Percentiles rank a stretch among this genome's conserved stretches.
Conservation (phyloP, 306 rosid genomes). For the Oemleria cerasiformis region DNA sequence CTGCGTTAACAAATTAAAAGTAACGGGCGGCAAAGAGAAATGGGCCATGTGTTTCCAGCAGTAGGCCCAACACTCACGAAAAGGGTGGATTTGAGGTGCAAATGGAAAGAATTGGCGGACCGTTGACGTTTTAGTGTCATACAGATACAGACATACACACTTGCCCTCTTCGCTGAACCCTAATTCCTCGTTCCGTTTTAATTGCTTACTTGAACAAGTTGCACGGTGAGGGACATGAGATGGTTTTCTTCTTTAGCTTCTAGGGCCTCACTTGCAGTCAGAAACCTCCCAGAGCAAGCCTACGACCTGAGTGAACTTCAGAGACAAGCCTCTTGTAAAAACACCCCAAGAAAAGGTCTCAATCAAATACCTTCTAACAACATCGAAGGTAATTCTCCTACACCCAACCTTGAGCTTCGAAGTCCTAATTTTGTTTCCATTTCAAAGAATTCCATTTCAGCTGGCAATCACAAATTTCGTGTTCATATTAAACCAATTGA, state of each 20-base stretch:
- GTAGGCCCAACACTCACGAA: too few species aligned
- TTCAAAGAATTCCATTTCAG: slow-evolving; percentile 17
- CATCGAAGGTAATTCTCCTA: slow-evolving; percentile 32
- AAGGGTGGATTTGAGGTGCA: too few species aligned
- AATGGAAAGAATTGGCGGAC: too few species aligned
- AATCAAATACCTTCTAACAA: background rate
- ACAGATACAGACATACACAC: too few species aligned
- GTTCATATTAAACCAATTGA: slow-evolving; percentile 28
- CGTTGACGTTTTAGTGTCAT: too few species aligned
- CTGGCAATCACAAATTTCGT: slow-evolving; percentile 1
- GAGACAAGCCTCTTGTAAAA: slow-evolving; percentile 14
- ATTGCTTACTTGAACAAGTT: background rate
- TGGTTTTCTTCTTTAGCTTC: slow-evolving; percentile 40
- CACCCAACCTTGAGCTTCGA: slow-evolving; percentile 13
- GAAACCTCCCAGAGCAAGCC: slow-evolving; percentile 32
- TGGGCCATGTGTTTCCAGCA: too few species aligned
- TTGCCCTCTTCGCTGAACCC: too few species aligned
- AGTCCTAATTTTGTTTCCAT: slow-evolving; percentile 8
- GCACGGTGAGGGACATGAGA: slow-evolving; percentile 32
- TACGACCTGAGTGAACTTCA: slow-evolving; percentile 5
- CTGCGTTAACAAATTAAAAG: too few species aligned
- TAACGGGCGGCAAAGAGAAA: too few species aligned
- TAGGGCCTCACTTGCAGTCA: slow-evolving; percentile 37
- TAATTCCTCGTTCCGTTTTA: too few species aligned
- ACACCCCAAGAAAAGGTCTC: slow-evolving; percentile 3